A percentile compares a stretch with the other conserved stretches of the same genome.
These are phyloP conservation scores for Lizonia empirigonia DNA, from an alignment of 2,329 filamentous ascomycete species.

Conservation along the genomic window DNA sequence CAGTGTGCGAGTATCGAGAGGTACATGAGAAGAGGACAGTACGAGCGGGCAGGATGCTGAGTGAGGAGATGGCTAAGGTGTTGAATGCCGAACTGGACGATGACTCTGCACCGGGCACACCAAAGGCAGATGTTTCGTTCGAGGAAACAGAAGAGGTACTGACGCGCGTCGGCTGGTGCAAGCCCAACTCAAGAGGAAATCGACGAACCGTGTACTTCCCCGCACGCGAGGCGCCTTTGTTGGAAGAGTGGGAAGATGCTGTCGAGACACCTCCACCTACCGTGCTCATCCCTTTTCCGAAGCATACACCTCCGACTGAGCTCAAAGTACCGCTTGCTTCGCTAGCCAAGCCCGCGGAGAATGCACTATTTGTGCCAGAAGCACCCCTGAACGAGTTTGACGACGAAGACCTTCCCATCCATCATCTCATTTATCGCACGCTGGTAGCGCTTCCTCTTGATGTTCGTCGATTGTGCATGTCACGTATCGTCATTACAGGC, in stretches of 20 bases:
- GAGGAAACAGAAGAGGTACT: conserved; percentile 82
- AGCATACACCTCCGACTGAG: conserved; percentile 52
- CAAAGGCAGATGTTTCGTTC: conserved; percentile 56
- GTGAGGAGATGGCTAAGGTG: conserved; percentile 70
- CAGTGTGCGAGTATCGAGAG: conserved; percentile 89
- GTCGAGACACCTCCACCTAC: conserved; percentile 41
- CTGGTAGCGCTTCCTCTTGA: conserved; percentile 80
- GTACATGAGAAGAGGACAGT: conserved; percentile 72
- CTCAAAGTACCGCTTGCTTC: conserved; percentile 71
- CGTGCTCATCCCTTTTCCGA: conserved; percentile 43
- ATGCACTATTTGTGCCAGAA: conserved; percentile 69
- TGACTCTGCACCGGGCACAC: conserved; percentile 30
- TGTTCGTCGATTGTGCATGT: conserved; percentile 82
- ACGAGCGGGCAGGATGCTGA: conserved; percentile 74
- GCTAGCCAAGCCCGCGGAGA: conserved; percentile 76
- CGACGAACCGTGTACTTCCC: conserved; percentile 42
- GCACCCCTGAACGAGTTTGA: conserved; percentile 68
- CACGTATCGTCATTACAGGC: conserved; percentile 84
- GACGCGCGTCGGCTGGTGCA: conserved; percentile 78
- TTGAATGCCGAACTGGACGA: conserved; percentile 57
- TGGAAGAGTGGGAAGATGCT: conserved; percentile 53
- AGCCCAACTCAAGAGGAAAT: conserved; percentile 36
- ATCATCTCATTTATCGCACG: conserved; percentile 74
- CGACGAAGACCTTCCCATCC: conserved; percentile 83
- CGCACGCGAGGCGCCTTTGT: conserved; percentile 43